Percentiles rank a stretch among this genome's conserved stretches.
Evolutionary conservation across 73 alveolate genomes (phyloP).

Genomic region (Paramecium bursaria): DNA sequence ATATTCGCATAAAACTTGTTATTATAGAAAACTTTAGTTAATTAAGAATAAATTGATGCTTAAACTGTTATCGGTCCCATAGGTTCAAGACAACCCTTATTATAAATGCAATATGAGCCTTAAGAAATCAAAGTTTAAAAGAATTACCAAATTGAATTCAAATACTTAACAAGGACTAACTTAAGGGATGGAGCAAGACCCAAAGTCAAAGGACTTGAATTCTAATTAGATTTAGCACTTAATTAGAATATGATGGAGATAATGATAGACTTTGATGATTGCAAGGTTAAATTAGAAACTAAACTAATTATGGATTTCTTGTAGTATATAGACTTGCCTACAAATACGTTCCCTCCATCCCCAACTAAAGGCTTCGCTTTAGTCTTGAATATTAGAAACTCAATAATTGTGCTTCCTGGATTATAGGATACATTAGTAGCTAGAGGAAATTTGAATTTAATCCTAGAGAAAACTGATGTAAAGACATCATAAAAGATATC

Average conservation of each 20-base stretch:
- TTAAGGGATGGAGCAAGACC: not conserved
- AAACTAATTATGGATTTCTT: not conserved
- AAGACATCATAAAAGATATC: not conserved
- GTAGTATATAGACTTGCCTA: conserved; percentile 7
- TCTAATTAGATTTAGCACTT: not conserved
- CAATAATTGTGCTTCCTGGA: conserved; percentile 9
- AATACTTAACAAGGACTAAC: not conserved
- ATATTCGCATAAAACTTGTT: not conserved
- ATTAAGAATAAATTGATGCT: not conserved
- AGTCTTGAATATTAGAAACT: not conserved
- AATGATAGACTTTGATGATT: conserved; percentile 16
- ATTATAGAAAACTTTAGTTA: not conserved
- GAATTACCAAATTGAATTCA: not conserved
- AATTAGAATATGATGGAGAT: not conserved
- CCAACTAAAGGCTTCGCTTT: not conserved
- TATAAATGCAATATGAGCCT: not conserved
- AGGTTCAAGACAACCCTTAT: not conserved
- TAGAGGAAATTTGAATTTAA: conserved; percentile 20
- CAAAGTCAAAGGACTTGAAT: not conserved
- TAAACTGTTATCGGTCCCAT: not conserved
- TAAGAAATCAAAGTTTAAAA: not conserved
- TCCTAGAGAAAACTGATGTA: not conserved
- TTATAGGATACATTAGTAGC: not conserved
- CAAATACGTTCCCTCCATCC: not conserved
- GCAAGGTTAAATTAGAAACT: not conserved